These are phyloP conservation scores for Macadamia integrifolia DNA, from an alignment of 164 flowering plant genomes.

Conservation along the genomic window DNA sequence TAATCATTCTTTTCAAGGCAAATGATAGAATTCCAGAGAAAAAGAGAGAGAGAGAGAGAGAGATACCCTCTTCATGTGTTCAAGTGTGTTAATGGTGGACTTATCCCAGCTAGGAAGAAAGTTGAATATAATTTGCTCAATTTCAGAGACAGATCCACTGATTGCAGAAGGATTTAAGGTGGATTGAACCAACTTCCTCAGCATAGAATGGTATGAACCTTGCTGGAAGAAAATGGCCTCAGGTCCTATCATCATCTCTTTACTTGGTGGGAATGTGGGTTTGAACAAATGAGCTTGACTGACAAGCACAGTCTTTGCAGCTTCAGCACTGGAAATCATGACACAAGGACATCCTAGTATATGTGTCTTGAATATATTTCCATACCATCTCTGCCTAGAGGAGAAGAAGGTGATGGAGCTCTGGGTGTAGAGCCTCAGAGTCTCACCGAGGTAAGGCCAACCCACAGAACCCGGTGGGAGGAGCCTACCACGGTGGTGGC, in stretches of 20 bases:
- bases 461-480: conserved; percentile 93
- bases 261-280: conserved; percentile 73
- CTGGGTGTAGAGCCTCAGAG: conserved; percentile 66
- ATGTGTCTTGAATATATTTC: conserved; percentile 75
- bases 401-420: conserved; percentile 74
- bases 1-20: background rate
- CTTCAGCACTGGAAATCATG: conserved; percentile 80
- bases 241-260: conserved; percentile 77
- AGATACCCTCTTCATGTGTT: conserved; percentile 73
- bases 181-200: conserved; percentile 66
- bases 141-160: conserved; percentile 37
- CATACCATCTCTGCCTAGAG: conserved; percentile 59
- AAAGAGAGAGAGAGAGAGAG: background rate
- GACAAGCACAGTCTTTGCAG: conserved; percentile 58
- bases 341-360: conserved; percentile 91
- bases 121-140: conserved; percentile 44
- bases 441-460: conserved; percentile 91
- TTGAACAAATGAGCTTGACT: conserved; percentile 55
- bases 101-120: conserved; percentile 46
- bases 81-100: conserved; percentile 42
- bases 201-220: conserved; percentile 62
- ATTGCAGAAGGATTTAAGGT: conserved; percentile 62
- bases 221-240: conserved; percentile 84
- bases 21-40: background rate
- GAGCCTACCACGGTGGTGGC: conserved; percentile 12